Percentiles rank a stretch among this genome's conserved stretches.
phyloP scores from a whole-genome alignment of 2,329 filamentous ascomycete genomes.

The Alternaria infectoria region DNA sequence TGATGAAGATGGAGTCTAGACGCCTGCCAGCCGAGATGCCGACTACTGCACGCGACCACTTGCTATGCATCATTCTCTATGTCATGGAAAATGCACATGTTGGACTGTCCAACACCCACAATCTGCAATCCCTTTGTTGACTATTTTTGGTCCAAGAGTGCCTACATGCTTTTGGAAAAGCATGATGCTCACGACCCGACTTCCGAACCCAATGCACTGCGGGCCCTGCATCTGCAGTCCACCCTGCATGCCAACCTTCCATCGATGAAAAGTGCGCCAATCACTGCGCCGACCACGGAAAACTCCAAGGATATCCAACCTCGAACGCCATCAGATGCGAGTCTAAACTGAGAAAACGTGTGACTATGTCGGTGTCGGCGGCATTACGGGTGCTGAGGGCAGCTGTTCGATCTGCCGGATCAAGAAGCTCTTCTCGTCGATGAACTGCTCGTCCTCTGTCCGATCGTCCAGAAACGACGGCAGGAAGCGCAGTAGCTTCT shows the following conservation, averaged over 20 bases:
- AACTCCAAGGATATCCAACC: constrained; percentile 10
- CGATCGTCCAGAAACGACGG: constrained; percentile 92
- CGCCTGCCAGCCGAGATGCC: not conserved
- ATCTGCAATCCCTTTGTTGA: not conserved
- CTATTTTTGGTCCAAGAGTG: not conserved
- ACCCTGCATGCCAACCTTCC: not conserved
- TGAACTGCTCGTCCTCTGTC: constrained; percentile 97
- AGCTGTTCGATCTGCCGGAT: constrained; percentile 82
- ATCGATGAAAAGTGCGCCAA: constrained; percentile 1
- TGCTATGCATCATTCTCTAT: not conserved
- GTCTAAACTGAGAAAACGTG: not conserved
- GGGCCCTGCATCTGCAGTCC: not conserved
- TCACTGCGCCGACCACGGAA: constrained; percentile 1
- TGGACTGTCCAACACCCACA: not conserved
- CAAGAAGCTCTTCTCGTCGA: constrained; percentile 95
- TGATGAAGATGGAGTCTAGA: constrained; percentile 7
- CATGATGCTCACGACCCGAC: not conserved
- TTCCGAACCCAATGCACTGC: not conserved
- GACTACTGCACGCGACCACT: constrained; percentile 10
- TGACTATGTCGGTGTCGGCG: constrained; percentile 25
- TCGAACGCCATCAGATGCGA: constrained; percentile 17
- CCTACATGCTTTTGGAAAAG: not conserved
- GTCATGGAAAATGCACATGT: not conserved
- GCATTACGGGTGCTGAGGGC: constrained; percentile 40
- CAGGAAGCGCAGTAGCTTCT: constrained; percentile 86